phyloP scores from a whole-genome alignment of 2,329 filamentous ascomycete species.

The Periconia digitata region DNA sequence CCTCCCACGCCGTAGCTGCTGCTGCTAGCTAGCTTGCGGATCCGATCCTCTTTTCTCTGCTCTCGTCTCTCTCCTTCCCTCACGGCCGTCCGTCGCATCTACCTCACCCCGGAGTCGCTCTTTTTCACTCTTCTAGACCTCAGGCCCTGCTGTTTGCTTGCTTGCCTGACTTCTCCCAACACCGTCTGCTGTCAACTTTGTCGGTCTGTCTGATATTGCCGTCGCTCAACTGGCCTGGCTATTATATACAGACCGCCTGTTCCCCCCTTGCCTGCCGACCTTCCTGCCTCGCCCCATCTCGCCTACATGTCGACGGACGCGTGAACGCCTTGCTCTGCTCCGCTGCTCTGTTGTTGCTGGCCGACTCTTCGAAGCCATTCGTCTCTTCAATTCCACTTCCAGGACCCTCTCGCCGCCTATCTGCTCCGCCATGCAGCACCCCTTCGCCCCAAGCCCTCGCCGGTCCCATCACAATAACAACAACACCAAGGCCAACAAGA shows the following conservation, averaged over 20 bases:
- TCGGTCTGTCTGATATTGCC: too few species aligned
- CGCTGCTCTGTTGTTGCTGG: slow-evolving; percentile 26
- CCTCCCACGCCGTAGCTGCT: too few species aligned
- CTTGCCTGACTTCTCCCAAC: not conserved
- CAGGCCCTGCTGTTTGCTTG: slow-evolving; percentile 7
- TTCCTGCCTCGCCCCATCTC: not conserved
- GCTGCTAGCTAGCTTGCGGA: too few species aligned
- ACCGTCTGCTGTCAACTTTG: too few species aligned
- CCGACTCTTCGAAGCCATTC: slow-evolving; percentile 18
- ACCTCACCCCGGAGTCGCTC: slow-evolving; percentile 41
- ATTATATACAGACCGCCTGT: not conserved
- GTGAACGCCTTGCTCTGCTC: slow-evolving; percentile 3
- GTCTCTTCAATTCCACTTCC: slow-evolving; percentile 15
- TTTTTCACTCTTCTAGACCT: slow-evolving; percentile 26
- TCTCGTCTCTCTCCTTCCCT: slow-evolving; percentile 22
- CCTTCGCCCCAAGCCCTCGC: slow-evolving; percentile 19
- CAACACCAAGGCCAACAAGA: slow-evolving; percentile 21
- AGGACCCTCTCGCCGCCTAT: slow-evolving; percentile 2
- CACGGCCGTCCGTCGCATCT: slow-evolving; percentile 36
- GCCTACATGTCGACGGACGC: not conserved
- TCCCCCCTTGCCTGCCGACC: not conserved
- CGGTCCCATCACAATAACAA: slow-evolving; percentile 24
- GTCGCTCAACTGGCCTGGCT: too few species aligned
- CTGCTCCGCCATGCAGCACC: not conserved
- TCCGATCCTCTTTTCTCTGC: too few species aligned